A percentile compares a stretch with the other conserved stretches of the same genome.
Conservation (phyloP, 495 filamentous ascomycete genomes). For the Podospora pseudocomata region DNA sequence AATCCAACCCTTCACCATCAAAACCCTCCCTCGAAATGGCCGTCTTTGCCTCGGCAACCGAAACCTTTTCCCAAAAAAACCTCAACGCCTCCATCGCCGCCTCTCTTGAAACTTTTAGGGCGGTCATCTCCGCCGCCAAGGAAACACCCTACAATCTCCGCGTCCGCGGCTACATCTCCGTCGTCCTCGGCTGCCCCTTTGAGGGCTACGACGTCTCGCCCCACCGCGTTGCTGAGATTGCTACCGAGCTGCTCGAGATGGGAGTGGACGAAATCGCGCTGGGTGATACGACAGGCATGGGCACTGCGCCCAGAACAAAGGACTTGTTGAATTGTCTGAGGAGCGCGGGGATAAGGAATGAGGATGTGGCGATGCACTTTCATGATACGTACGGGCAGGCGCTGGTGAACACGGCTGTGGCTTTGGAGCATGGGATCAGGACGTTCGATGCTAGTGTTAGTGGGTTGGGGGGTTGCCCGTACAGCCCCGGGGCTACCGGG, state of each 20-base stretch:
- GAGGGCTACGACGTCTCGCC: conserved; percentile 82
- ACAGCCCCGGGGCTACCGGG: conserved; percentile 87
- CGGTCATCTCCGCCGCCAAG: conserved; percentile 73
- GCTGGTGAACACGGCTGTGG: conserved; percentile 81
- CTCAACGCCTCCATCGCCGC: conserved; percentile 84
- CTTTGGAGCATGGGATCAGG: conserved; percentile 81
- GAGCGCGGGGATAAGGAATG: conserved; percentile 70
- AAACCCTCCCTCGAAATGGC: conserved; percentile 69
- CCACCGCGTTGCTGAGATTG: conserved; percentile 75
- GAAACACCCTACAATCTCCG: conserved; percentile 52
- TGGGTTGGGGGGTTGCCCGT: conserved; percentile 91
- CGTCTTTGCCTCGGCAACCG: conserved; percentile 88
- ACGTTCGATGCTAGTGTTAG: conserved; percentile 88
- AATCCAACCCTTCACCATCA: conserved; percentile 20
- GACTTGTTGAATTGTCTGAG: conserved; percentile 66
- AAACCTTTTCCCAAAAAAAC: conserved; percentile 85
- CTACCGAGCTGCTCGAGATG: conserved; percentile 82
- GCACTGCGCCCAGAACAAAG: conserved; percentile 76
- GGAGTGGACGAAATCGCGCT: conserved; percentile 92
- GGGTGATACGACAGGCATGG: conserved; percentile 96
- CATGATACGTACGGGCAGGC: conserved; percentile 97
- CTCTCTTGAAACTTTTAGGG: conserved; percentile 70
- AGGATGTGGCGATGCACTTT: conserved; percentile 88
- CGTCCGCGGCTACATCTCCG: conserved; percentile 91
- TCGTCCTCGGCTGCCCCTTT: conserved; percentile 91